Percentiles rank a stretch among this genome's conserved stretches.
These are phyloP conservation scores for Corrigiola litoralis DNA, from an alignment of 179 eudicot genomes.

Conservation along the genomic window DNA sequence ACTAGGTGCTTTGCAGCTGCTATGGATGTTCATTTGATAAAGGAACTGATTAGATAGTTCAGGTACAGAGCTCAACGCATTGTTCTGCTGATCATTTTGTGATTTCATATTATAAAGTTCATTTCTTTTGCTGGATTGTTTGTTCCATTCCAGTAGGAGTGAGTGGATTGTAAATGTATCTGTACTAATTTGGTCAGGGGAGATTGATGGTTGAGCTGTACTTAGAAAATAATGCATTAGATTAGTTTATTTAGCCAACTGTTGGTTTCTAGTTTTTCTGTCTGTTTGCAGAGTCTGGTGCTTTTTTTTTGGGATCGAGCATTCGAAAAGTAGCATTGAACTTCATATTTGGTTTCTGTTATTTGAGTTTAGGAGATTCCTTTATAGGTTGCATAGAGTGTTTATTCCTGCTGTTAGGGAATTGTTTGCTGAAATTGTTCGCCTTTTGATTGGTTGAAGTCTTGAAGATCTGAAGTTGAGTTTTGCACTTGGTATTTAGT, in stretches of 20 bases:
- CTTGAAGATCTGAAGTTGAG: no score
- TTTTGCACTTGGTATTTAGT: no score
- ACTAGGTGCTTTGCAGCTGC: no score
- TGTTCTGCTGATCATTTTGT: no score
- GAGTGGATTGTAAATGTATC: background rate
- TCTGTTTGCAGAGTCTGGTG: background rate
- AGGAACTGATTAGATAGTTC: background rate
- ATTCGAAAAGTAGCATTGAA: background rate
- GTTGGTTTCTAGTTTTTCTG: background rate
- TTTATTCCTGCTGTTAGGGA: background rate
- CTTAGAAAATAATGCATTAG: background rate
- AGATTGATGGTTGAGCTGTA: background rate
- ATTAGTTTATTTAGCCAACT: no score
- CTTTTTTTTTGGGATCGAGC: background rate
- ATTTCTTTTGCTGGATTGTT: background rate
- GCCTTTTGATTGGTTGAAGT: no score
- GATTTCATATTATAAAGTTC: background rate
- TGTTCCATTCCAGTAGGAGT: no score
- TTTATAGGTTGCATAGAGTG: no score
- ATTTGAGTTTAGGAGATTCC: background rate
- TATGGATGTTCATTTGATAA: no score
- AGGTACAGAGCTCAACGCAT: background rate
- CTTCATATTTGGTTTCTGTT: background rate
- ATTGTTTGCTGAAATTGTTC: no score
- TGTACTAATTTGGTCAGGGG: background rate